phyloP scores from a whole-genome alignment of 23 red algal species.

The Gracilaria caudata region DNA sequence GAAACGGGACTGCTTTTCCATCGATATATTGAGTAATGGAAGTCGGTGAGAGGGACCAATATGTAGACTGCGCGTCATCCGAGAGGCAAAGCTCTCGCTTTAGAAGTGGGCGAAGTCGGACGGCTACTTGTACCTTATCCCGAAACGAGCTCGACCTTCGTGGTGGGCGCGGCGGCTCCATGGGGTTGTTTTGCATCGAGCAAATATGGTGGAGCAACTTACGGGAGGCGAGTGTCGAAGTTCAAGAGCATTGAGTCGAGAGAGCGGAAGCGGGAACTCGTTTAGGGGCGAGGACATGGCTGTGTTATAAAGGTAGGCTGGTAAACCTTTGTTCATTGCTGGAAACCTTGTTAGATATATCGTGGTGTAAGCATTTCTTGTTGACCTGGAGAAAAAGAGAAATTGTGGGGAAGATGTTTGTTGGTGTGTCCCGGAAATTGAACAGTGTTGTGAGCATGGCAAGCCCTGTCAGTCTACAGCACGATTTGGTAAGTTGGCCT shows the following conservation, averaged over 20 bases:
- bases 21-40: slow-evolving; percentile 22
- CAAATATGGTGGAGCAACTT: background rate
- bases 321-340: background rate
- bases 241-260: background rate
- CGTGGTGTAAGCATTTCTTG: background rate
- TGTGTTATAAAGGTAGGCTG: background rate
- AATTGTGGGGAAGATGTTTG: background rate
- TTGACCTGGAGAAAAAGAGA: background rate
- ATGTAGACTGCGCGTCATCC: background rate
- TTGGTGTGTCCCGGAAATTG: background rate
- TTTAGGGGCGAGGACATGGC: background rate
- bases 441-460: background rate
- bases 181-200: background rate
- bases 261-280: background rate
- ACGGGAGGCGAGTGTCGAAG: background rate
- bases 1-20: slow-evolving; percentile 12
- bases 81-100: slow-evolving; percentile 36
- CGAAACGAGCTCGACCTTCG: background rate
- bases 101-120: slow-evolving; percentile 74
- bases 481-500: no score
- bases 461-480: background rate
- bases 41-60: background rate
- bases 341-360: background rate
- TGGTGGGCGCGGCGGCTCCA: slow-evolving; percentile 9
- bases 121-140: slow-evolving; percentile 67